These are phyloP conservation scores for Colletotrichum orchidophilum DNA, from an alignment of 2,329 filamentous ascomycete species.

Conservation along the genomic window DNA sequence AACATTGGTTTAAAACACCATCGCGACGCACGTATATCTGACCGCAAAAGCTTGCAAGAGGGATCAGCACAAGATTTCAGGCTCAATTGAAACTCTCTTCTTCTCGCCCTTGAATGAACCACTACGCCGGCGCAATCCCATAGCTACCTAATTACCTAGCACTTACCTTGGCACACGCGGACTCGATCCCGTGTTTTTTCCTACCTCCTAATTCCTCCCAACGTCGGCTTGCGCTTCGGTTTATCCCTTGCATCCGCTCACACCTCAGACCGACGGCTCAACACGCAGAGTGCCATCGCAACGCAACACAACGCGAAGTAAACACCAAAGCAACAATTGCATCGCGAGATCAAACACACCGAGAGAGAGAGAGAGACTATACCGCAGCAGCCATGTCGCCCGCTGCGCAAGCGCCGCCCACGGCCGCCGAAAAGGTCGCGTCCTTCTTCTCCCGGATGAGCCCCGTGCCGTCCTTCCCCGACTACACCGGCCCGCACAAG, in stretches of 20 bases:
- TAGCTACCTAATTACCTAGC: background rate
- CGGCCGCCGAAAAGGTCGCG: conserved; percentile 49
- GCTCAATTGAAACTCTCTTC: background rate
- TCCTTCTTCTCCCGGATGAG: conserved; percentile 66
- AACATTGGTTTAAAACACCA: conserved; percentile 33
- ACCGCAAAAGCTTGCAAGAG: background rate
- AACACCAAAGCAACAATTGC: background rate
- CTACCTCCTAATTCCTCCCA: background rate
- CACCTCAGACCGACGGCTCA: background rate
- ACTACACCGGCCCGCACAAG: conserved; percentile 80
- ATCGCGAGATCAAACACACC: background rate
- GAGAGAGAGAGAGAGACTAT: background rate
- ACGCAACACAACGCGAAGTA: background rate
- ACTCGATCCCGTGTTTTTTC: conserved; percentile 10
- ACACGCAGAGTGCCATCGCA: background rate
- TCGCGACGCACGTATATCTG: conserved; percentile 28
- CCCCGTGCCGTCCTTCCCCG: conserved; percentile 76
- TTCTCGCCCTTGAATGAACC: background rate
- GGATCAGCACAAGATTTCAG: background rate
- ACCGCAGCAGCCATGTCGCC: conserved; percentile 14
- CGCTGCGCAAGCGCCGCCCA: conserved; percentile 18
- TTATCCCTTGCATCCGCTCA: background rate
- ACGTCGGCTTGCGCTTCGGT: conserved; percentile 11
- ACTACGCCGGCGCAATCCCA: background rate
- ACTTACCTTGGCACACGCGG: no score